Percentiles rank a stretch among this genome's conserved stretches.
phyloP scores from a whole-genome alignment of 257 asterid species.

The Dorcoceras hygrometricum region DNA sequence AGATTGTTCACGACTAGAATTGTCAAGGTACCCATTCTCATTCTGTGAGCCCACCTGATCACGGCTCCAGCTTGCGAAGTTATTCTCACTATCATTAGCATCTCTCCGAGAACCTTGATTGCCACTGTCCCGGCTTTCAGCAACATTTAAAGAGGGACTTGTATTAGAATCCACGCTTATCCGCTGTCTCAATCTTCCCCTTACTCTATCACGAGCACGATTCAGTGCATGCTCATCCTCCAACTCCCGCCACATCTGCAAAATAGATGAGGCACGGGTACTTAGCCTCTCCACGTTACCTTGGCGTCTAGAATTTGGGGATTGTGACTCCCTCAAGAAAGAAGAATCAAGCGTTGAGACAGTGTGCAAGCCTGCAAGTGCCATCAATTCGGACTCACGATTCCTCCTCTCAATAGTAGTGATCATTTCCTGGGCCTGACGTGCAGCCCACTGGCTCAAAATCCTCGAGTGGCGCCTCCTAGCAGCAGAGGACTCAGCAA shows the following conservation, averaged over 20 bases:
- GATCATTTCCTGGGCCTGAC: slow-evolving; percentile 88
- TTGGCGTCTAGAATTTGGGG: slow-evolving; percentile 74
- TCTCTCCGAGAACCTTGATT: slow-evolving; percentile 55
- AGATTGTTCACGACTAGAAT: slow-evolving; percentile 77
- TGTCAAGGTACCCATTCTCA: slow-evolving; percentile 47
- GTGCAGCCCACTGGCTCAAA: slow-evolving; percentile 83
- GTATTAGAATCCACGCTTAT: slow-evolving; percentile 56
- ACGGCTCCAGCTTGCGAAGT: slow-evolving; percentile 55
- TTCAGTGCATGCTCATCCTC: slow-evolving; percentile 72
- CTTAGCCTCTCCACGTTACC: slow-evolving; percentile 75
- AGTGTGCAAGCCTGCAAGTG: slow-evolving; percentile 81
- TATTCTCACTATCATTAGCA: slow-evolving; percentile 65
- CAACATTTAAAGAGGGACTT: slow-evolving; percentile 40
- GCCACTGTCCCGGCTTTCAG: slow-evolving; percentile 57
- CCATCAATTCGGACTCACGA: slow-evolving; percentile 84
- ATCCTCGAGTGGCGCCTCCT: slow-evolving; percentile 69
- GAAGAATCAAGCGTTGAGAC: slow-evolving; percentile 88
- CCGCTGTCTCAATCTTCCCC: slow-evolving; percentile 73
- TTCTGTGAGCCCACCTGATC: slow-evolving; percentile 42
- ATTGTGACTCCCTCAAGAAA: slow-evolving; percentile 77
- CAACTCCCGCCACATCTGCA: slow-evolving; percentile 95
- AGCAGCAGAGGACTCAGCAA: slow-evolving; percentile 86
- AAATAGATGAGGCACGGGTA: slow-evolving; percentile 72
- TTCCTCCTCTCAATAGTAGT: slow-evolving; percentile 87
- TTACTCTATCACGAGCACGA: slow-evolving; percentile 68